Evolutionary conservation across 2,329 filamentous ascomycete species (phyloP).

Genomic region (Lecanicillium sp.): DNA sequence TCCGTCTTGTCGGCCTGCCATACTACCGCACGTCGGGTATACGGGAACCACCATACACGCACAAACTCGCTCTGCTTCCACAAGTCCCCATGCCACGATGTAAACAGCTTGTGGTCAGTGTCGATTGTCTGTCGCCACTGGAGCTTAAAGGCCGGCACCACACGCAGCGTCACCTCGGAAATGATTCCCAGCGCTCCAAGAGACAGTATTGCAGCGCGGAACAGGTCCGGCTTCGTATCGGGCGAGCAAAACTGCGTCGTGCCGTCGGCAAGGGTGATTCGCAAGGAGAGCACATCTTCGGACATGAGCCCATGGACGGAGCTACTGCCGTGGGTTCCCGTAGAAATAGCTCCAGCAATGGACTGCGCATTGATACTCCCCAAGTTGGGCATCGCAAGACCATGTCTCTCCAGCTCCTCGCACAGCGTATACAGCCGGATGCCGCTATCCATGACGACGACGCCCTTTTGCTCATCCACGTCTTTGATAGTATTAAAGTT

Average conservation of each 20-base stretch:
- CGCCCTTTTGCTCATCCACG: slow-evolving; percentile 55
- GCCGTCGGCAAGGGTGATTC: slow-evolving; percentile 76
- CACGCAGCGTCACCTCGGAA: slow-evolving; percentile 77
- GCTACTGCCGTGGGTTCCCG: slow-evolving; percentile 87
- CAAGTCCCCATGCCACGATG: slow-evolving; percentile 61
- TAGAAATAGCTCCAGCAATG: slow-evolving; percentile 84
- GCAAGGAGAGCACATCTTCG: slow-evolving; percentile 64
- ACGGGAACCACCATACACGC: slow-evolving; percentile 95
- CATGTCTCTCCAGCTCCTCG: slow-evolving; percentile 61
- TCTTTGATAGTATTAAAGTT: slow-evolving; percentile 64
- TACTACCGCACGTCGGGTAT: slow-evolving; percentile 76
- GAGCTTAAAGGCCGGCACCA: slow-evolving; percentile 74
- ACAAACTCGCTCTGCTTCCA: slow-evolving; percentile 87
- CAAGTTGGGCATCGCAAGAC: slow-evolving; percentile 81
- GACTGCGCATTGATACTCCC: slow-evolving; percentile 95
- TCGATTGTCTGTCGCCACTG: slow-evolving; percentile 78
- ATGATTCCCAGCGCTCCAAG: slow-evolving; percentile 88
- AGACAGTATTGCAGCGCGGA: slow-evolving; percentile 78
- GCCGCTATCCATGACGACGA: slow-evolving; percentile 77
- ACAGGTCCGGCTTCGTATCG: slow-evolving; percentile 65
- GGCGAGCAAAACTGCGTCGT: slow-evolving; percentile 62
- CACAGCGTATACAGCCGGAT: slow-evolving; percentile 74
- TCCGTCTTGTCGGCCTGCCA: slow-evolving; percentile 81
- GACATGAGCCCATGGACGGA: slow-evolving; percentile 76
- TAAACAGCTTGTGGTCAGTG: slow-evolving; percentile 58